A percentile compares a stretch with the other conserved stretches of the same genome.
Evolutionary conservation across 805 yeast genomes (phyloP).

Genomic region (Lachancea cidri): DNA sequence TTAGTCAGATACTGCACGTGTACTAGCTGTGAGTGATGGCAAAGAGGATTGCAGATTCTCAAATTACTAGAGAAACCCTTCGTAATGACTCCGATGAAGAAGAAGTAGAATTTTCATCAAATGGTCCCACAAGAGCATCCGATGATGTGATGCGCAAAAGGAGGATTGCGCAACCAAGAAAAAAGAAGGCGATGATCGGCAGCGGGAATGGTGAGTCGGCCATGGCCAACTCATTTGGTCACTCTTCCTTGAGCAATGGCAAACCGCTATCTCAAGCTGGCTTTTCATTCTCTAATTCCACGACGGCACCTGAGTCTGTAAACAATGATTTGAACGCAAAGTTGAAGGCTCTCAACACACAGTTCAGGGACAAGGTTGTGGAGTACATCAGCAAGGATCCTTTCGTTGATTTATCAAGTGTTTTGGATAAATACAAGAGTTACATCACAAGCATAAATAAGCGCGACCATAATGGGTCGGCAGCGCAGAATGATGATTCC

Average conservation of each 20-base stretch:
- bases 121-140: slow-evolving; percentile 43
- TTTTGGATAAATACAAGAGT: slow-evolving; percentile 53
- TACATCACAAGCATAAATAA: slow-evolving; percentile 29
- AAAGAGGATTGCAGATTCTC: slow-evolving; percentile 64
- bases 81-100: slow-evolving; percentile 32
- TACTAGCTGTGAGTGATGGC: slow-evolving; percentile 38
- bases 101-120: slow-evolving; percentile 31
- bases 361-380: slow-evolving; percentile 47
- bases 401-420: slow-evolving; percentile 49
- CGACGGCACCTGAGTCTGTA: slow-evolving; percentile 2
- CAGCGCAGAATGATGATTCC: slow-evolving; percentile 22
- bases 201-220: slow-evolving; percentile 12
- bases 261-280: slow-evolving; percentile 5
- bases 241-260: not conserved
- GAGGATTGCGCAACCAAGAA: slow-evolving; percentile 58
- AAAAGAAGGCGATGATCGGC: slow-evolving; percentile 26
- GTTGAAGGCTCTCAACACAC: slow-evolving; percentile 56
- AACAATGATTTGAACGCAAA: slow-evolving; percentile 5
- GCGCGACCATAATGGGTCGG: slow-evolving; percentile 12
- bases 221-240: slow-evolving; percentile 17
- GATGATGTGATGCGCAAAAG: slow-evolving; percentile 60
- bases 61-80: slow-evolving; percentile 51
- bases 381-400: slow-evolving; percentile 40
- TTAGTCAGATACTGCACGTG: not conserved
- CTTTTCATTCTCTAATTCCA: slow-evolving; percentile 8